phyloP scores from a whole-genome alignment of 2,329 filamentous ascomycete species.

The Tolypocladium inflatum region DNA sequence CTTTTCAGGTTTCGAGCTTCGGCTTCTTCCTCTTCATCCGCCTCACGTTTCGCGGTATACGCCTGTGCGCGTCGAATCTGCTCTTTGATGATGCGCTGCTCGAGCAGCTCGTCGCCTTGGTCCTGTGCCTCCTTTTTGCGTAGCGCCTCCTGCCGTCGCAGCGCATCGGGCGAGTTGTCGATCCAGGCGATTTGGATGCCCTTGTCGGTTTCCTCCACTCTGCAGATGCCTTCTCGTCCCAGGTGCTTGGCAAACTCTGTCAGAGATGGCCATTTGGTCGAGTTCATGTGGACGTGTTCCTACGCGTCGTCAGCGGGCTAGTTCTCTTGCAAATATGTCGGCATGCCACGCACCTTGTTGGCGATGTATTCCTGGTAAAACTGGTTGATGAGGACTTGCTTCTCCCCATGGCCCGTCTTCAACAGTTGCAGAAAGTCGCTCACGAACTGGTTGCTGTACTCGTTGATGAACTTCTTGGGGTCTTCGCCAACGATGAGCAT shows the following conservation, averaged over 20 bases:
- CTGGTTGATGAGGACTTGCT: conserved; percentile 77
- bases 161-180: conserved; percentile 79
- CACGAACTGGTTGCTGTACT: conserved; percentile 74
- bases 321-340: not conserved
- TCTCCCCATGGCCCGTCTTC: conserved; percentile 80
- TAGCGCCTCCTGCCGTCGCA: conserved; percentile 72
- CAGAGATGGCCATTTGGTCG: conserved; percentile 78
- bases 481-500: conserved; percentile 84
- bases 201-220: conserved; percentile 82
- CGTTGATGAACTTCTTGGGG: conserved; percentile 71
- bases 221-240: conserved; percentile 76
- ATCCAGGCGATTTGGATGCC: conserved; percentile 84
- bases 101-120: conserved; percentile 81
- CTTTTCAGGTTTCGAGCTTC: conserved; percentile 43
- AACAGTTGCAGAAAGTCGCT: conserved; percentile 70
- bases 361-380: conserved; percentile 94
- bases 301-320: conserved; percentile 1
- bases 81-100: conserved; percentile 71
- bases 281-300: conserved; percentile 87
- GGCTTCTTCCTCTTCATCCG: conserved; percentile 29
- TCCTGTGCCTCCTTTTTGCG: conserved; percentile 78
- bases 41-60: conserved; percentile 29
- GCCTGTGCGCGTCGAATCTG: conserved; percentile 72
- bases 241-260: conserved; percentile 86
- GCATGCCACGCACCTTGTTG: conserved; percentile 42